Evolutionary conservation across 1,284 basidiomycete genomes (phyloP).

Genomic region (Cerioporus squamosus): DNA sequence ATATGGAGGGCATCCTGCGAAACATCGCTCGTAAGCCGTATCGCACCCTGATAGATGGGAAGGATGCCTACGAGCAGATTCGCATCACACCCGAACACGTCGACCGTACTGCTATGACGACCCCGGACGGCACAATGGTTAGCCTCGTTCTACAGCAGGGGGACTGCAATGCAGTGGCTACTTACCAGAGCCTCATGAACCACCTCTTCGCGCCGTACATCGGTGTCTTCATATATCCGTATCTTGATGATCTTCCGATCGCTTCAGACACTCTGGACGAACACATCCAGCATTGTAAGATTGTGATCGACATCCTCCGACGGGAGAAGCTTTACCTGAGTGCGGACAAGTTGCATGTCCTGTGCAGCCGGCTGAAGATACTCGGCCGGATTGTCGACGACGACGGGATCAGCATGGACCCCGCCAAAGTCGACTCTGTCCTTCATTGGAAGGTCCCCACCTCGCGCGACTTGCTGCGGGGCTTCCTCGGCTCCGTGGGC

Average conservation of each 20-base stretch:
- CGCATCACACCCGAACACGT: slow-evolving; percentile 18
- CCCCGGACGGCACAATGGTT: slow-evolving; percentile 37
- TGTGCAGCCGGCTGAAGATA: slow-evolving; percentile 30
- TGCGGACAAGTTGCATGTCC: slow-evolving; percentile 34
- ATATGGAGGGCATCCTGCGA: slow-evolving; percentile 22
- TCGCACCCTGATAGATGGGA: slow-evolving; percentile 14
- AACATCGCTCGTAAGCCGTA: slow-evolving; percentile 1
- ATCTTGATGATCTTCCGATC: slow-evolving; percentile 37
- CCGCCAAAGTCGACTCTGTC: slow-evolving; percentile 34
- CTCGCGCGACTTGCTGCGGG: slow-evolving; percentile 17
- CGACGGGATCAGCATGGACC: slow-evolving; percentile 36
- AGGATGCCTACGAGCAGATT: slow-evolving; percentile 22
- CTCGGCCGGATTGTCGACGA: slow-evolving; percentile 36
- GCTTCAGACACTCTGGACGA: slow-evolving; percentile 31
- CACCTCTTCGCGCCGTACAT: slow-evolving; percentile 34
- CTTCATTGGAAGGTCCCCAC: slow-evolving; percentile 36
- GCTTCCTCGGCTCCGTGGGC: slow-evolving; percentile 25
- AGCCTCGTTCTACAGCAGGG: slow-evolving; percentile 34
- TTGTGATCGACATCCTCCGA: slow-evolving; percentile 28
- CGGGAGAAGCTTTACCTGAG: slow-evolving; percentile 30
- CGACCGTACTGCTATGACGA: slow-evolving; percentile 17
- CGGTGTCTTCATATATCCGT: slow-evolving; percentile 23
- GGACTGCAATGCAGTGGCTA: slow-evolving; percentile 40
- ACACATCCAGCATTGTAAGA: slow-evolving; percentile 29
- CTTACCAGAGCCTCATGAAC: slow-evolving; percentile 41